Evolutionary conservation across 2,329 filamentous ascomycete species (phyloP).

Genomic region (Ophiostoma fasciatum): DNA sequence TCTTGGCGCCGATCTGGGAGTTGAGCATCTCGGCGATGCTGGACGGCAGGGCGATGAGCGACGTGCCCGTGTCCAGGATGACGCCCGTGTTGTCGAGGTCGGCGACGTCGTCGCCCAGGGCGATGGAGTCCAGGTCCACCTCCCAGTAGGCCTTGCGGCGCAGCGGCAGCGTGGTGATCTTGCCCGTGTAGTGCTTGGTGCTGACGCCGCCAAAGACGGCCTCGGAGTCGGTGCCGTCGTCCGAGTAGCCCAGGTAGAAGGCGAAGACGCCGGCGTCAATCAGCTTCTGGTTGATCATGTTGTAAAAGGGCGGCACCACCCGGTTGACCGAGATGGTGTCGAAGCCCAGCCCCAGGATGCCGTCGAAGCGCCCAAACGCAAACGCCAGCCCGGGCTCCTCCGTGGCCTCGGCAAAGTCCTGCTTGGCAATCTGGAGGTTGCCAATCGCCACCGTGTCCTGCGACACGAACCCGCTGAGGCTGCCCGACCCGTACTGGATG

Average conservation of each 20-base stretch:
- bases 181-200: slow-evolving; percentile 63
- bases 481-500: slow-evolving; percentile 91
- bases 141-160: slow-evolving; percentile 99
- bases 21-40: slow-evolving; percentile 92
- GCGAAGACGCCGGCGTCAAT: slow-evolving; percentile 88
- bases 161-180: slow-evolving; percentile 85
- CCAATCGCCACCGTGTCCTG: slow-evolving; percentile 78
- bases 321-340: slow-evolving; percentile 95
- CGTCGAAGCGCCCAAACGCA: slow-evolving; percentile 93
- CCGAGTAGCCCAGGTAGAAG: slow-evolving; percentile 79
- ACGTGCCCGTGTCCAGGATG: slow-evolving; percentile 96
- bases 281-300: slow-evolving; percentile 78
- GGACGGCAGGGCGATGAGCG: slow-evolving; percentile 84
- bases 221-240: slow-evolving; percentile 61
- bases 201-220: slow-evolving; percentile 83
- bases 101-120: slow-evolving; percentile 71
- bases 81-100: slow-evolving; percentile 90
- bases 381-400: slow-evolving; percentile 93
- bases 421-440: slow-evolving; percentile 72
- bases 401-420: slow-evolving; percentile 94
- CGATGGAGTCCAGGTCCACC: slow-evolving; percentile 86
- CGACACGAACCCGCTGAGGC: slow-evolving; percentile 85
- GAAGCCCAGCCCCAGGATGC: slow-evolving; percentile 87
- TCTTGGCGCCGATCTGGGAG: slow-evolving; percentile 95
- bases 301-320: slow-evolving; percentile 92